Conservation (phyloP, 2,329 filamentous ascomycete species). For the Sarocladium strictum region DNA sequence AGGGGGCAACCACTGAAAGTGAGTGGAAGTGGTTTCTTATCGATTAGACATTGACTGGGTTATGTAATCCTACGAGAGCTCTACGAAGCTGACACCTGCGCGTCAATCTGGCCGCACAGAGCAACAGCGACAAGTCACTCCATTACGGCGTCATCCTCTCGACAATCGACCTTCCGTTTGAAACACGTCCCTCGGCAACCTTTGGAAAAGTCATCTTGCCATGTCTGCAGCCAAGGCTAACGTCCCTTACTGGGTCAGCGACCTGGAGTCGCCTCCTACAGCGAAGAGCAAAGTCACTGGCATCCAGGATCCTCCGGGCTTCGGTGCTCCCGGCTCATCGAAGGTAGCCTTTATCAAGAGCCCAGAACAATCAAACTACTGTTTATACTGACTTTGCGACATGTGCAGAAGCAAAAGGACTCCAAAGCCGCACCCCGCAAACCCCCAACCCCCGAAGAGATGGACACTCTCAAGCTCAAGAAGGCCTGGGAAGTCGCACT, state of each 20-base stretch:
- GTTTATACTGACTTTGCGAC: too few relatives aligned
- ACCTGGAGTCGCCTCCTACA: conserved; percentile 66
- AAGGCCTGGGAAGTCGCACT: conserved; percentile 98
- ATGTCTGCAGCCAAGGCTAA: conserved; percentile 18
- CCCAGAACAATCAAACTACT: too few relatives aligned
- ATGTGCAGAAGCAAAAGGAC: conserved; percentile 46
- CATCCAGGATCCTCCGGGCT: conserved; percentile 84
- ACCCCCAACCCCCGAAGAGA: conserved; percentile 72
- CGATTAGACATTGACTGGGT: neutral
- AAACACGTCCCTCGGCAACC: too few relatives aligned
- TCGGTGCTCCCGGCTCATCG: conserved; percentile 41
- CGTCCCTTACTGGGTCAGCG: conserved; percentile 71
- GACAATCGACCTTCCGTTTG: too few relatives aligned
- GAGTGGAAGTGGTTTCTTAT: neutral
- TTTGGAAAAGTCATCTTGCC: neutral
- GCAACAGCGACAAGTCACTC: neutral
- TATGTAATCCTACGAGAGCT: neutral
- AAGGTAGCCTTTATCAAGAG: too few relatives aligned
- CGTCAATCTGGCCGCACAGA: neutral
- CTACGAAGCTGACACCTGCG: neutral
- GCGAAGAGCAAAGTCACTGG: conserved; percentile 58
- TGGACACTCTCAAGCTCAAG: conserved; percentile 93
- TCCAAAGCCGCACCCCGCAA: conserved; percentile 49
- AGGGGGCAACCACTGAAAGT: neutral
- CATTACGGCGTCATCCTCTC: too few relatives aligned